Percentiles rank a stretch among this genome's conserved stretches.
These are phyloP conservation scores for Yamadazyma oceani DNA, from an alignment of 1,139 yeast genomes.

Conservation along the genomic window DNA sequence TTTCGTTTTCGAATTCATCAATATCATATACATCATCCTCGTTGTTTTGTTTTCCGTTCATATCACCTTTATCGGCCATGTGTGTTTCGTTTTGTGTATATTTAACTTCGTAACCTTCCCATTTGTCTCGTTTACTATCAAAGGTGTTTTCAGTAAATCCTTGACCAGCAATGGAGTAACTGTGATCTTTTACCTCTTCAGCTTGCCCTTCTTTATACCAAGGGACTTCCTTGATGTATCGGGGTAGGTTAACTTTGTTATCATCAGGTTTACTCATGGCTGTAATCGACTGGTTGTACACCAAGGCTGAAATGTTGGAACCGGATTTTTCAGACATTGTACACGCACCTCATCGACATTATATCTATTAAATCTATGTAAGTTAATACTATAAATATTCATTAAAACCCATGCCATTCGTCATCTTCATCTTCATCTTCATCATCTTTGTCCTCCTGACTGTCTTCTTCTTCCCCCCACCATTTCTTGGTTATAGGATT, in stretches of 20 bases:
- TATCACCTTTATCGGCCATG: constrained; percentile 2
- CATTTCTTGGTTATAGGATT: constrained; percentile 67
- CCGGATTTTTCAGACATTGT: not conserved
- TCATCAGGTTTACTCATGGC: not conserved
- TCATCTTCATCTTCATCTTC: constrained; percentile 24
- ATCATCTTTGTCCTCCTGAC: constrained; percentile 22
- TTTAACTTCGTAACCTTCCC: constrained; percentile 69
- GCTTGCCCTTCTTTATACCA: constrained; percentile 16
- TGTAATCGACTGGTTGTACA: too few species aligned
- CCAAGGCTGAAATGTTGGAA: too few species aligned
- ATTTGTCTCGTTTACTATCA: constrained; percentile 73
- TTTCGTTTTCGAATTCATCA: constrained; percentile 20
- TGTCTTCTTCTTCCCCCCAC: constrained; percentile 49
- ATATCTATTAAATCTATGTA: not conserved
- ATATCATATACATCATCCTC: too few species aligned
- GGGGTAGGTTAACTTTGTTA: constrained; percentile 13
- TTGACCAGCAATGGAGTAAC: constrained; percentile 13
- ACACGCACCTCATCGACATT: not conserved
- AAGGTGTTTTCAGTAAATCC: constrained; percentile 37
- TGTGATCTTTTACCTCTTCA: constrained; percentile 33
- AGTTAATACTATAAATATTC: not conserved
- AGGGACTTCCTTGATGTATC: constrained; percentile 19
- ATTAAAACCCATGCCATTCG: constrained; percentile 33
- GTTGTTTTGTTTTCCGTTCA: too few species aligned
- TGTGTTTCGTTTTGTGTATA: constrained; percentile 48